Evolutionary conservation across 768 basidiomycete genomes (phyloP).

Genomic region (Agrocybe praecox): DNA sequence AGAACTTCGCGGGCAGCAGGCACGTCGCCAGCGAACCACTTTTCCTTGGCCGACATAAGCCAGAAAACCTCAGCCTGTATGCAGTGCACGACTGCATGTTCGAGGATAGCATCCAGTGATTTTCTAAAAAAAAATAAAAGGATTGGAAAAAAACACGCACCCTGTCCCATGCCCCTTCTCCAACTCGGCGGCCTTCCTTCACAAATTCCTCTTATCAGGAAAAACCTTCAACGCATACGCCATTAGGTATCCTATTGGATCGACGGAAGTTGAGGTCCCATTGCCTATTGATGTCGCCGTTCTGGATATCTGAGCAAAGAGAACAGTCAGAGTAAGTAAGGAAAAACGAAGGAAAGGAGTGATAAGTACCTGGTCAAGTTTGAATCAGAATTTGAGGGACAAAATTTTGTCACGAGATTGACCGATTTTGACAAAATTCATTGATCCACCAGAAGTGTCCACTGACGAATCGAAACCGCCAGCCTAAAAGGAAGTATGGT

Average conservation of each 20-base stretch:
- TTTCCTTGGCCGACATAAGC: conserved; percentile 98
- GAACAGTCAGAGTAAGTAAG: no score
- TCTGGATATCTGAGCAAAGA: conserved; percentile 75
- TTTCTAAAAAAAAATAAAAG: conserved; percentile 45
- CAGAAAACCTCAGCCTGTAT: conserved; percentile 96
- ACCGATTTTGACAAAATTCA: conserved; percentile 97
- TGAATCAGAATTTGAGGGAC: conserved; percentile 86
- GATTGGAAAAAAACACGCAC: conserved; percentile 33
- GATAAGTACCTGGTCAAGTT: no score
- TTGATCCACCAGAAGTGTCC: conserved; percentile 76
- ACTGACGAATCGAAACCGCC: conserved; percentile 85
- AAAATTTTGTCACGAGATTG: conserved; percentile 95
- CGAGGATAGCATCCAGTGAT: conserved; percentile 79
- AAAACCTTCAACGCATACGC: conserved; percentile 92
- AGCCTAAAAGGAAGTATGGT: conserved; percentile 30
- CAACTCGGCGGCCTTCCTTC: conserved; percentile 90
- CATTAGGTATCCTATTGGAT: conserved; percentile 98
- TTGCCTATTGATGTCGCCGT: no score
- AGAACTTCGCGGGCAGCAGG: conserved; percentile 89
- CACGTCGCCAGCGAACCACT: conserved; percentile 90
- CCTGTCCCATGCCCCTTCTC: conserved; percentile 90
- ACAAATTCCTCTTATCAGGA: conserved; percentile 80
- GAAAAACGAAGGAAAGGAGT: no score
- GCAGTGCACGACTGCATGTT: conserved; percentile 84
- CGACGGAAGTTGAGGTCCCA: conserved; percentile 65